Evolutionary conservation across 805 yeast genomes (phyloP), one percentile per base, ranked within the genome.

Genomic region (Yamadazyma sp.): DNA sequence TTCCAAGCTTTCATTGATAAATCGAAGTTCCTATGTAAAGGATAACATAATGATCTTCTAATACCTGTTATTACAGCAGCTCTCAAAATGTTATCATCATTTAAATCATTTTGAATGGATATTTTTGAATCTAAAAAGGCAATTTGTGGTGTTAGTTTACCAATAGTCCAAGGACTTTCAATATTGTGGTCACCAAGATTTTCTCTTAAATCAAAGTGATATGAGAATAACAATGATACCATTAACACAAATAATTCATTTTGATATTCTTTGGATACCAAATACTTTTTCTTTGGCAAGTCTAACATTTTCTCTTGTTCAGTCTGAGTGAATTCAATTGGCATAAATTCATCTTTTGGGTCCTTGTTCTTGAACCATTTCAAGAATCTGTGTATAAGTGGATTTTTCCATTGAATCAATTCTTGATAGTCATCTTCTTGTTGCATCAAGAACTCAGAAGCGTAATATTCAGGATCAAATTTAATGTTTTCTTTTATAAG

Each of bases 131-230:
- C 98, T 21, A 93, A 60, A 45, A 71, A 78, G 6, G 88, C 56
- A 24, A 91, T 58, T 49, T 86, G 93, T 1, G 98, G 96, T 0
- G 80, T 64, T 15, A 93, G 49, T 47, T 83, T 88, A 1, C 98
- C 98, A 4, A 93, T 73, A 0, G 91, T 80, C 98, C 98, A 93
- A 0, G 94, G 86, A 38, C 95, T 83, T 57, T 93, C 98, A 4
- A 85, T 78, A 12, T 78, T 86, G 34, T 78, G 75, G 13, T 76
- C 81, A 9, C 81, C 82, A 50, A 75, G 78, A 23, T 82, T 86
- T 35, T 83, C 82, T 23, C 96, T 64, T 32, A 73, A 58, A 44
- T 93, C 97, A 53, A 81, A 88, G 35, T 75, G 73, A 47, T 78
- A 84, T 1, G 83, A 78, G 58, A 84, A 93, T 13, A 93, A 45